These are phyloP conservation scores for Graphium sp. DNA, from an alignment of 2,329 filamentous ascomycete species.

Conservation along the genomic window DNA sequence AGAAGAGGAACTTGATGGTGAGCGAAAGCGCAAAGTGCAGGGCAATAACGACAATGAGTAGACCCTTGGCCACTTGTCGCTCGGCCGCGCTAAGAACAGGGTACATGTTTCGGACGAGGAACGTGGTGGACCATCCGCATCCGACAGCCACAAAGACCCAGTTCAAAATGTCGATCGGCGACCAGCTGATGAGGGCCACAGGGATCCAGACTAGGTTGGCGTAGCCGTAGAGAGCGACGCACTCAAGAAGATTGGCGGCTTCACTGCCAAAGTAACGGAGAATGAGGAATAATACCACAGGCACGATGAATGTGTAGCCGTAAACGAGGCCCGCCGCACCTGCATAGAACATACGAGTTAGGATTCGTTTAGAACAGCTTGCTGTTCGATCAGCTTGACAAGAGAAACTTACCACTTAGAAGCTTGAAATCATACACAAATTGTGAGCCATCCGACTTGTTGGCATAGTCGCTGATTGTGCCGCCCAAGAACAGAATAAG, in stretches of 20 bases:
- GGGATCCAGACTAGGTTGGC: slow-evolving; percentile 94
- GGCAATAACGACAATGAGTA: slow-evolving; percentile 68
- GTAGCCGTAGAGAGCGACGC: slow-evolving; percentile 91
- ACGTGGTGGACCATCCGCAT: slow-evolving; percentile 66
- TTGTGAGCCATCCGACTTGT: slow-evolving; percentile 46
- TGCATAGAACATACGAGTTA: slow-evolving; percentile 11
- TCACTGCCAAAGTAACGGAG: slow-evolving; percentile 94
- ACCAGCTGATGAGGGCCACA: slow-evolving; percentile 84
- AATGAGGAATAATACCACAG: slow-evolving; percentile 69
- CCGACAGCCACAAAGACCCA: slow-evolving; percentile 85
- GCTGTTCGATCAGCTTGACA: neutral
- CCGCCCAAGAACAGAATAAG: slow-evolving; percentile 90
- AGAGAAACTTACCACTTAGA: slow-evolving; percentile 48
- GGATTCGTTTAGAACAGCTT: neutral
- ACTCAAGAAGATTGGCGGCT: slow-evolving; percentile 83
- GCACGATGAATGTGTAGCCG: slow-evolving; percentile 82
- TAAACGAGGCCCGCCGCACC: slow-evolving; percentile 85
- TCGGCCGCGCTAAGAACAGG: slow-evolving; percentile 89
- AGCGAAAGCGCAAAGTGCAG: slow-evolving; percentile 82
- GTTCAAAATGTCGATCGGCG: slow-evolving; percentile 70
- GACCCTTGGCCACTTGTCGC: slow-evolving; percentile 72
- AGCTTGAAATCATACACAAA: slow-evolving; percentile 88
- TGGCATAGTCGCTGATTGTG: slow-evolving; percentile 83
- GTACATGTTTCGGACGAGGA: slow-evolving; percentile 73
- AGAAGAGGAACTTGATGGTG: slow-evolving; percentile 94